phyloP scores from a whole-genome alignment of 2,329 filamentous ascomycete genomes.

The Tolypocladium guangdongense region DNA sequence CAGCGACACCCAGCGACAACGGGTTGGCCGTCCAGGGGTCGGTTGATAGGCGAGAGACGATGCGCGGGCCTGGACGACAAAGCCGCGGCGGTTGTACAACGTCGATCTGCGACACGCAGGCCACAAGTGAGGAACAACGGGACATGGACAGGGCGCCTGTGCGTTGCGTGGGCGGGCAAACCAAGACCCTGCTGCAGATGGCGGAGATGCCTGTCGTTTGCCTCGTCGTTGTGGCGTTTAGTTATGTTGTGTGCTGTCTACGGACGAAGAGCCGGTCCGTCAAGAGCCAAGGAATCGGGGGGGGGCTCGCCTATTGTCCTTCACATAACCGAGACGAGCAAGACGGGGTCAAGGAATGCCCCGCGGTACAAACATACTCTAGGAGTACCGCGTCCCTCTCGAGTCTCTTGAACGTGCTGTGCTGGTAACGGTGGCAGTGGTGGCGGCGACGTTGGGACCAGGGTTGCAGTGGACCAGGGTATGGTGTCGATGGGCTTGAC shows the following conservation, averaged over 20 bases:
- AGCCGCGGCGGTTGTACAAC: slow-evolving; percentile 8
- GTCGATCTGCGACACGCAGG: slow-evolving; percentile 10
- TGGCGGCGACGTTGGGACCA: slow-evolving; percentile 4
- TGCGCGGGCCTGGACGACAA: neutral
- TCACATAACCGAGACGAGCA: neutral
- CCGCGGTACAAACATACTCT: neutral
- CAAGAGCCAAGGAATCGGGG: neutral
- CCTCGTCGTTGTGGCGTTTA: neutral
- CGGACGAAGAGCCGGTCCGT: neutral
- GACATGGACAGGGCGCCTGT: neutral
- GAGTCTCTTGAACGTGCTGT: slow-evolving; percentile 5
- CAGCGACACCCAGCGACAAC: slow-evolving; percentile 1
- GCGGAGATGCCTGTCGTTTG: neutral
- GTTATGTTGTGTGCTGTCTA: neutral
- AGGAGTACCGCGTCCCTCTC: neutral
- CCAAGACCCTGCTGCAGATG: neutral
- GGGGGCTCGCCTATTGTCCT: neutral
- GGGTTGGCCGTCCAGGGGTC: neutral
- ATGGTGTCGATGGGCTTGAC: neutral
- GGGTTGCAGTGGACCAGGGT: slow-evolving; percentile 6
- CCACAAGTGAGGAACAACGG: neutral
- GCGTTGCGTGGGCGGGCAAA: neutral
- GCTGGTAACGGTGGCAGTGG: slow-evolving; percentile 3
- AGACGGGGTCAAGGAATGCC: neutral
- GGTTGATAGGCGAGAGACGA: neutral